Base-by-base conservation (phyloP, 805 yeast species). In the Grigorovia humatica region DNA sequence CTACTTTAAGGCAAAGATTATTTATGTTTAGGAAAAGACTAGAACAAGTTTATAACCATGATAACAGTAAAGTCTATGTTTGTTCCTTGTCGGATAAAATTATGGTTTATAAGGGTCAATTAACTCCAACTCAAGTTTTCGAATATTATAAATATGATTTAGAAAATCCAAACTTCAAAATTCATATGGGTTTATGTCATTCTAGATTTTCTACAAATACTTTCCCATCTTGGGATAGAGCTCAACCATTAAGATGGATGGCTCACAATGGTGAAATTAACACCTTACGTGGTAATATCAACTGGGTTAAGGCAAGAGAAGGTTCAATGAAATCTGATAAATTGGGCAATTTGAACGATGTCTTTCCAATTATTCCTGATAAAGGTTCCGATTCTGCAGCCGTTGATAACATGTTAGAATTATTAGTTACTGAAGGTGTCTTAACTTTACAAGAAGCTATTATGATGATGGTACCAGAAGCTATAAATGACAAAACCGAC, bases 151-250 rank as follows among this genome's bases (percentile, higher is more conserved):
- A 88, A 67, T 11, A 48, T 35, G 99, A 91, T 71, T 78, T 91
- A 66, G 84, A 82, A 56, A 89, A 88, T 68, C 91, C 89, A 29
- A 93, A 89, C 64, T 91, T 82, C 70, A 91, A 88, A 72, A 93
- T 95, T 46, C 97, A 90, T 66, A 88, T 93, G 76, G 96, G 97
- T 15, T 77, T 91, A 44, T 98, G 91, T 49, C 99, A 91, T 74
- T 90, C 98, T 23, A 82, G 99, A 68, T 91, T 91, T 77, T 89
- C 97, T 52, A 91, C 99, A 35, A 91, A 91, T 71, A 91, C 99
- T 48, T 91, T 91, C 81, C 99, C 99, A 47, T 88, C 96, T n/a
- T 91, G 99, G 99, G 99, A 93, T 72, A 82, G 99, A 71, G 98
- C 99, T 23, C 99, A 91, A 72, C 99, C 99, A 48, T 77, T 91